These are phyloP conservation scores for Nemania bipapillata DNA, from an alignment of 2,329 filamentous ascomycete genomes.

Conservation along the genomic window DNA sequence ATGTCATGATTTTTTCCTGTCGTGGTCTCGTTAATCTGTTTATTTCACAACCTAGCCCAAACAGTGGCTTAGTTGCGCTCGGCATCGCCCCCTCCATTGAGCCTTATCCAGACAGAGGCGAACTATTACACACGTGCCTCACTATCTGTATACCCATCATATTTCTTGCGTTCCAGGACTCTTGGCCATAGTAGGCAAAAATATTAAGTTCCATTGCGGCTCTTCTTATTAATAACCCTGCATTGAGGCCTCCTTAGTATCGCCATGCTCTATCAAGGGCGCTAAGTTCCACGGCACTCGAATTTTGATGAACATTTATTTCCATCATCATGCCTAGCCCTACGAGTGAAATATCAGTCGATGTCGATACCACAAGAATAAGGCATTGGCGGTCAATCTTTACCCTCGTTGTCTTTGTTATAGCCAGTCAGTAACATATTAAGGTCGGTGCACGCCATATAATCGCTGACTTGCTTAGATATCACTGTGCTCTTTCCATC, in stretches of 20 bases:
- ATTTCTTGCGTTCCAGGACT: too few relatives aligned
- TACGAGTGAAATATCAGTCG: conserved; percentile 22
- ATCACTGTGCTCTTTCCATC: conserved; percentile 76
- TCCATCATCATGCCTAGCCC: conserved; percentile 39
- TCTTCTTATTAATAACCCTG: conserved; percentile 12
- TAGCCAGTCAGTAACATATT: conserved; percentile 69
- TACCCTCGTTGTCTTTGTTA: conserved; percentile 73
- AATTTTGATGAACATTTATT: conserved; percentile 7
- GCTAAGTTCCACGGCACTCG: conserved; percentile 12
- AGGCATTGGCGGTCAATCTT: conserved; percentile 75
- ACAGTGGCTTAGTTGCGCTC: conserved; percentile 14
- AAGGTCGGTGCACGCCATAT: neutral
- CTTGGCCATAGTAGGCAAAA: too few relatives aligned
- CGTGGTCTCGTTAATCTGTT: neutral
- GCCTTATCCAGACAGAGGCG: conserved; percentile 10
- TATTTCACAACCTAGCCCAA: neutral
- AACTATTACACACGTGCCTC: conserved; percentile 13
- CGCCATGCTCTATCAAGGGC: conserved; percentile 19
- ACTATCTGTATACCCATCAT: too few relatives aligned
- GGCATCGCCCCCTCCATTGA: conserved; percentile 2
- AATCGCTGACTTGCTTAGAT: conserved; percentile 59
- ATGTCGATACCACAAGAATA: conserved; percentile 66
- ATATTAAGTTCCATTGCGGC: conserved; percentile 14
- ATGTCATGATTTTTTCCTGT: neutral
- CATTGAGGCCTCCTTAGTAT: neutral